Base-by-base conservation (phyloP, 208 protist genomes). In the Phytomonas sp. region DNA sequence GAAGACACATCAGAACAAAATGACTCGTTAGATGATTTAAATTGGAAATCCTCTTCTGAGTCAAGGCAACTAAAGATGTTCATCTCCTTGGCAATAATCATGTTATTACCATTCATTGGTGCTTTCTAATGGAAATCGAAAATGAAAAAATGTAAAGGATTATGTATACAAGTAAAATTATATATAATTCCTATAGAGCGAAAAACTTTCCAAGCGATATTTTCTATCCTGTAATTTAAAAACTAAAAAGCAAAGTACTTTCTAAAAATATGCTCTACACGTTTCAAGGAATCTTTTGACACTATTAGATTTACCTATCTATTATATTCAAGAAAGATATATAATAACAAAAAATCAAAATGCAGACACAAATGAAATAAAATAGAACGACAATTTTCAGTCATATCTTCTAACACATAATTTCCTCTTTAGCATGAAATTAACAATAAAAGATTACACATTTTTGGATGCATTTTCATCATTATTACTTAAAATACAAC, bases 241-340 rank as follows among this genome's bases (percentile, higher is more conserved):
- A 33, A 40, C 45, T 31, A 52, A 68, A 29, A 49, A 64, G 67
- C 60, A 29, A 64, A 71, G 67, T 61, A 59, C 67, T 42, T 61
- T 59, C 36, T 32, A 30, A 63, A n/a, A 34, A 30, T 37, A 49
- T 64, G 16, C 19, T 49, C 29, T 7, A 7, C 12, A 42, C 45
- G 45, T 56, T 56, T 26, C 3, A 26, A 26, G 45, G 45, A 56
- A 26, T 56, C 26, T 56, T 56, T 56, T 56, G 45, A 56, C 45
- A 56, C 45, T 56, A 56, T 56, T 11, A 26, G 45, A 26, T 23
- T 26, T 56, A 56, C 26, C 45, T 26, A 1, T 26, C 6, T 56
- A 23, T 1, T 12, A 26, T 56, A 26, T 56, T 23, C 6, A 56
- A 1, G 26, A 56, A 56, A 26, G 11, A 23, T 23, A 56, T 56